phyloP scores from a whole-genome alignment of 345 rosid species.

The Gynandropsis gynandra region DNA sequence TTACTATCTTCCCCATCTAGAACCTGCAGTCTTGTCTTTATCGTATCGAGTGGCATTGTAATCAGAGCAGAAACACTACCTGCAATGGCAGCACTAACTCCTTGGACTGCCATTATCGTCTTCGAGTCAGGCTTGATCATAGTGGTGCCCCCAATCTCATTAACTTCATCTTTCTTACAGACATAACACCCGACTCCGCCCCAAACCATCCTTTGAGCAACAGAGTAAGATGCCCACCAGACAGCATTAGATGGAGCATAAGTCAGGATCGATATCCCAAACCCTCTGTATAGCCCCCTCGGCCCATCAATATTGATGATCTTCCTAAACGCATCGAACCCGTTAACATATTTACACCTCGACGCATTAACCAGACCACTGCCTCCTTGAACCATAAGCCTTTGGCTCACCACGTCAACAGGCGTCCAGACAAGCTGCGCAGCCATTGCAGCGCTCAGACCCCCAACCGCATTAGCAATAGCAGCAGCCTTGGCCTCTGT shows the following conservation, averaged over 20 bases:
- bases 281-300: conserved; percentile 64
- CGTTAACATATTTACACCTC: conserved; percentile 47
- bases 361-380: conserved; percentile 23
- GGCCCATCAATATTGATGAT: conserved; percentile 55
- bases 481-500: conserved; percentile 52
- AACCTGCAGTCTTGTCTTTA: conserved; percentile 74
- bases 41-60: conserved; percentile 76
- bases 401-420: conserved; percentile 69
- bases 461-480: conserved; percentile 54
- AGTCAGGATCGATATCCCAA: conserved; percentile 65
- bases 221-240: conserved; percentile 85
- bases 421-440: conserved; percentile 84
- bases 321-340: conserved; percentile 59
- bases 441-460: conserved; percentile 69
- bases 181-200: conserved; percentile 32
- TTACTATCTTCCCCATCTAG: conserved; percentile 41
- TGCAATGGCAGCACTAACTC: conserved; percentile 71
- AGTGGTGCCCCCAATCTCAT: neutral
- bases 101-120: conserved; percentile 64
- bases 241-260: conserved; percentile 81
- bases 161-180: conserved; percentile 26
- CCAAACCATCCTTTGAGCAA: conserved; percentile 42
- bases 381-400: conserved; percentile 62
- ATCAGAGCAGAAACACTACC: conserved; percentile 65
- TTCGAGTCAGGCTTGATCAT: conserved; percentile 42